Conservation (phyloP, 257 asterid species). For the Haberlea rhodopensis region DNA sequence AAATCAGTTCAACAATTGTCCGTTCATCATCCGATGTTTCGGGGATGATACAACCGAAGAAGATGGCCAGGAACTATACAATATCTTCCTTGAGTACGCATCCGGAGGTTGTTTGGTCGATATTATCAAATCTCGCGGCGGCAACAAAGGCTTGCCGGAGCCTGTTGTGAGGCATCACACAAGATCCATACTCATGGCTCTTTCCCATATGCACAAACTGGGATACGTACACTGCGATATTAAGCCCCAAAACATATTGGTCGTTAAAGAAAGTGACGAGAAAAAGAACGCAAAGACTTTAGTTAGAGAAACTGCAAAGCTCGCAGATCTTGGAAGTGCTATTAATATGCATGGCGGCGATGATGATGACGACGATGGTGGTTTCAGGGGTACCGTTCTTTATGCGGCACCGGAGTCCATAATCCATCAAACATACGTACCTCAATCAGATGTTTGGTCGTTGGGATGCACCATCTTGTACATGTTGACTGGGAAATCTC, state of each 20-base stretch:
- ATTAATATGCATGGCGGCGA: not conserved
- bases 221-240: slow-evolving; percentile 30
- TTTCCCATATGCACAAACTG: slow-evolving; percentile 22
- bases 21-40: slow-evolving; percentile 21
- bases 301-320: slow-evolving; percentile 14
- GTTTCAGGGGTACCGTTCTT: slow-evolving; percentile 27
- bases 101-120: slow-evolving; percentile 29
- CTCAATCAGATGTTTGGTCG: slow-evolving; percentile 31
- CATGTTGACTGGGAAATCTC: slow-evolving; percentile 25
- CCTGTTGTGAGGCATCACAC: slow-evolving; percentile 14
- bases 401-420: slow-evolving; percentile 34
- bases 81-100: slow-evolving; percentile 29
- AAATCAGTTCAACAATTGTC: not conserved
- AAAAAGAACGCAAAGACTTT: not conserved
- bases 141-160: slow-evolving; percentile 23
- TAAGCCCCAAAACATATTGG: slow-evolving; percentile 27
- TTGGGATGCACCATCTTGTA: slow-evolving; percentile 25
- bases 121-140: not conserved
- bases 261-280: slow-evolving; percentile 5
- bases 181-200: slow-evolving; percentile 21
- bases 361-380: not conserved
- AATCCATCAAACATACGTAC: slow-evolving; percentile 3
- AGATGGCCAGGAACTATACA: slow-evolving; percentile 26
- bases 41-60: slow-evolving; percentile 26
- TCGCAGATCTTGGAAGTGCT: slow-evolving; percentile 29